Conservation (phyloP, 2,329 filamentous ascomycete species). For the Exophiala oligosperma region DNA sequence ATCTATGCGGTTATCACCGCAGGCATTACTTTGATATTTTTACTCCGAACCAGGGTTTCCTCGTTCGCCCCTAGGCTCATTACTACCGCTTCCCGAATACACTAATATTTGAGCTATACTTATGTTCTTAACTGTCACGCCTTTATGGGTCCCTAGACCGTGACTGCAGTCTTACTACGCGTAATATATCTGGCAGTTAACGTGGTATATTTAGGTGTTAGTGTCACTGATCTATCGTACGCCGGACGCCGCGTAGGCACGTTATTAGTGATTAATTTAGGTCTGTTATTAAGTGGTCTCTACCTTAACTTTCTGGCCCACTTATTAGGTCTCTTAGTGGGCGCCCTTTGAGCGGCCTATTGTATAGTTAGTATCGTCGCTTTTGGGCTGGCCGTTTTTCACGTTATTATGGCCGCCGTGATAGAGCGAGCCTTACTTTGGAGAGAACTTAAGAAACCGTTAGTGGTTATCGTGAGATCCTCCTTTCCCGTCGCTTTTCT, state of each 20-base stretch:
- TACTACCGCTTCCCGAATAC: not conserved
- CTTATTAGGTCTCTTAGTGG: not conserved
- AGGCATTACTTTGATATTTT: not conserved
- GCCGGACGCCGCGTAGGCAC: not conserved
- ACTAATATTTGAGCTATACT: not conserved
- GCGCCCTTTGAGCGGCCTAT: not conserved
- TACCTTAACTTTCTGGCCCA: not conserved
- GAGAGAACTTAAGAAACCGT: not conserved
- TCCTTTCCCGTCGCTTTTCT: not conserved
- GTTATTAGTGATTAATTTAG: not conserved
- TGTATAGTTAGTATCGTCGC: not conserved
- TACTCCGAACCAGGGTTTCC: not conserved
- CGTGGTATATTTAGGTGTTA: not conserved
- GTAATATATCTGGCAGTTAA: not conserved
- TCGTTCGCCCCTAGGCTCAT: not conserved
- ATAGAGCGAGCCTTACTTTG: not conserved
- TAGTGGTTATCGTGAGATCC: not conserved
- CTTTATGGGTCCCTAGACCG: not conserved
- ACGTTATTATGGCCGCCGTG: not conserved
- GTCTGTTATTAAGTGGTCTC: not conserved
- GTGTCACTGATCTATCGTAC: not conserved
- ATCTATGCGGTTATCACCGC: constrained; percentile 1
- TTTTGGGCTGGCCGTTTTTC: constrained; percentile 1
- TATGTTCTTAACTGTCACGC: constrained; percentile 1
- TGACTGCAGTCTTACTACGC: not conserved